A percentile compares a stretch with the other conserved stretches of the same genome.
Conservation (phyloP, 306 rosid genomes). For the Erythrophleum fordii region DNA sequence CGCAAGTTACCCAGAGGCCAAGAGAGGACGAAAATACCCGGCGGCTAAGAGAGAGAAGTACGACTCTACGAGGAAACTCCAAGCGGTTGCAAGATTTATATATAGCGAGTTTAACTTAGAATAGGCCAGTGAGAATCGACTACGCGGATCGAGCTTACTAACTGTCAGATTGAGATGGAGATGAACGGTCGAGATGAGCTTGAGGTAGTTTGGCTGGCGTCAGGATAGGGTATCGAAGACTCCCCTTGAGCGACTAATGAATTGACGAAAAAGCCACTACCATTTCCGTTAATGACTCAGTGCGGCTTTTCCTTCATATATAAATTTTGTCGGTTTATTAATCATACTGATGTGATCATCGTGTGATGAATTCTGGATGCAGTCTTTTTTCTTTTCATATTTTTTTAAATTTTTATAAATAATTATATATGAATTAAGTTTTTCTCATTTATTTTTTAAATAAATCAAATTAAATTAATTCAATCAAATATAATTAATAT, state of each 20-base stretch:
- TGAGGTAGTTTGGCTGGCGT: neutral
- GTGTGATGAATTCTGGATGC: too few relatives aligned
- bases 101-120: slow-evolving; percentile 40
- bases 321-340: neutral
- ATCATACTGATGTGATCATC: too few relatives aligned
- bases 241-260: neutral
- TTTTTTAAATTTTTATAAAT: too few relatives aligned
- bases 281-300: neutral
- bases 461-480: too few relatives aligned
- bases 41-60: neutral
- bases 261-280: neutral
- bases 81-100: slow-evolving; percentile 29
- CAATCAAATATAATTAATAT: too few relatives aligned
- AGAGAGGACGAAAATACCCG: neutral
- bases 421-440: too few relatives aligned
- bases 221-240: slow-evolving; percentile 19
- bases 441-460: too few relatives aligned
- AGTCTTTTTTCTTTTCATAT: too few relatives aligned
- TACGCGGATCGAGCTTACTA: slow-evolving; percentile 31
- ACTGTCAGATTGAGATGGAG: slow-evolving; percentile 48
- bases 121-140: slow-evolving; percentile 46
- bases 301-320: neutral
- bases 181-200: slow-evolving; percentile 45
- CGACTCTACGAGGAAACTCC: too few relatives aligned
- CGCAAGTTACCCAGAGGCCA: neutral